Evolutionary conservation across 495 filamentous ascomycete genomes (phyloP).

Genomic region (Neurospora pannonica): DNA sequence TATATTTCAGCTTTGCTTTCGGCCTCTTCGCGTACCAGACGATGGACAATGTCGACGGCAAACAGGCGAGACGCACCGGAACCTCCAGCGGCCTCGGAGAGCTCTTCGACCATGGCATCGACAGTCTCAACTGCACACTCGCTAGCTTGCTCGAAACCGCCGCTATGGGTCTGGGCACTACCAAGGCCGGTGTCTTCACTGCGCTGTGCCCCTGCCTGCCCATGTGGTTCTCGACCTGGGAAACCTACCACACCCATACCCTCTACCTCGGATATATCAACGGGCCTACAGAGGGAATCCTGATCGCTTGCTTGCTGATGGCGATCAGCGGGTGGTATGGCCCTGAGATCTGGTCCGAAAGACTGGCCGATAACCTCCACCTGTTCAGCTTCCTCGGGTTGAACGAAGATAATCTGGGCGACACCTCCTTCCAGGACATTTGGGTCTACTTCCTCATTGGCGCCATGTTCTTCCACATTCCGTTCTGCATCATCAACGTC

Average conservation of each 20-base stretch:
- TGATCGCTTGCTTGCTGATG: slow-evolving; percentile 82
- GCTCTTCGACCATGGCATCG: slow-evolving; percentile 97
- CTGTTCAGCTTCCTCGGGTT: slow-evolving; percentile 34
- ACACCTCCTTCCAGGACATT: slow-evolving; percentile 66
- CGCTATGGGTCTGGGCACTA: slow-evolving; percentile 80
- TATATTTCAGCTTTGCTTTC: slow-evolving; percentile 90
- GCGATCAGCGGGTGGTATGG: slow-evolving; percentile 76
- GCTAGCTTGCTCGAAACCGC: slow-evolving; percentile 81
- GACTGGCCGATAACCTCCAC: slow-evolving; percentile 44
- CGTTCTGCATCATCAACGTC: slow-evolving; percentile 74
- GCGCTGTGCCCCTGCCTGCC: slow-evolving; percentile 83
- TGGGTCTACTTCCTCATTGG: slow-evolving; percentile 72
- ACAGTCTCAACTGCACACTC: slow-evolving; percentile 92
- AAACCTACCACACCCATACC: slow-evolving; percentile 97
- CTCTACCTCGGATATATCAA: slow-evolving; percentile 96
- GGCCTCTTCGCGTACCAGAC: slow-evolving; percentile 98
- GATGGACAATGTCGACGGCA: slow-evolving; percentile 97
- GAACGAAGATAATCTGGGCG: slow-evolving; percentile 45
- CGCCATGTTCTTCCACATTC: slow-evolving; percentile 76
- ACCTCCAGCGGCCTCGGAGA: slow-evolving; percentile 92
- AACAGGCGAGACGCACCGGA: slow-evolving; percentile 89
- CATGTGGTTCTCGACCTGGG: slow-evolving; percentile 99
- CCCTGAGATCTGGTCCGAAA: slow-evolving; percentile 75
- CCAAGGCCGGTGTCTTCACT: slow-evolving; percentile 77
- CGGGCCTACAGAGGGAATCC: slow-evolving; percentile 89